Base-by-base conservation (phyloP, 352 stramenopile genomes). In the Phytopythium montanum region DNA sequence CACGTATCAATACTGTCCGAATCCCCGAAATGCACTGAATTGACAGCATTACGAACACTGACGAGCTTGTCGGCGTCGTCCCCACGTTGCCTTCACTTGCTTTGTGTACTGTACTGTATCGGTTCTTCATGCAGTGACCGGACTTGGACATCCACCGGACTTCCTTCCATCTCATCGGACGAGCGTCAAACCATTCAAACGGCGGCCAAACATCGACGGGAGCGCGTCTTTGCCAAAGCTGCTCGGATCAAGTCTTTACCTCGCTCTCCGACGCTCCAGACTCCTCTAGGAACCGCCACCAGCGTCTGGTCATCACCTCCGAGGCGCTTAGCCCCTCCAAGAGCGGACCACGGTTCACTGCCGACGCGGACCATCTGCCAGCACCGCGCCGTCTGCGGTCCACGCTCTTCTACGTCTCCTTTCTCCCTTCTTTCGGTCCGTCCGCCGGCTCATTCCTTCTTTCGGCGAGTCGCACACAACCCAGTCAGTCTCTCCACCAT, bases 401-500 rank as follows among this genome's bases (percentile, higher is more conserved):
- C 39, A 19, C 39, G 39, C 39, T 25, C 39, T 45, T 45, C 39
- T 45, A 45, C 38, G 38, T 23, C 18, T 21, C n/a, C 18, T 45
- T 25, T 18, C 9, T 44, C 38, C 16, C 16, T 45, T 25, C 39
- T 45, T n/a, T 45, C 39, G 39, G 6, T 25, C 39, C 5, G 39
- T 23, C 39, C 39, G 18, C 18, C 38, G 38, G 14, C 16, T 44
- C 49, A 19, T 42, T 42, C 49, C 29, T 21, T 44, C 19, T 44
- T 39, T 39, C 48, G 19, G 51, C 36, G 51, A 46, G 33, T 45
- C 31, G 31, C 31, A 31, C 19, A 9, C 16, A n/a, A 31, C 21
- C 23, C 16, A 23, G 45, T 56, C 44, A 6, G 4, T 50, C 23
- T 13, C 14, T 12, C 18, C 13, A 41, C 13, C 50, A 92, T 94